Evolutionary conservation across 2,329 filamentous ascomycete genomes (phyloP).

Genomic region (Orbilia blumenaviensis): DNA sequence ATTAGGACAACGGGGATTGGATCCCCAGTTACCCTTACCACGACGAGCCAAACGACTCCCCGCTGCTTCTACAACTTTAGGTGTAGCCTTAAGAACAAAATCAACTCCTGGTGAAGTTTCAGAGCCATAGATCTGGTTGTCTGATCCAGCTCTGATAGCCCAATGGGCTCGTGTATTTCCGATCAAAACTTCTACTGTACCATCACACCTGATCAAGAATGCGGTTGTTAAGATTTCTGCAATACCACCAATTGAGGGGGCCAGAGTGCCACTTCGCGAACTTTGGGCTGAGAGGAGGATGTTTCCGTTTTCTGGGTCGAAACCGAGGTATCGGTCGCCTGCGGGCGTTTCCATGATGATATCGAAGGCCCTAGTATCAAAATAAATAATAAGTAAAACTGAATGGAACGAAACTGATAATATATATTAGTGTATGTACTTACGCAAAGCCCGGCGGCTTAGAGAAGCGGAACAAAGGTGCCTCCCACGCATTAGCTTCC

Average conservation of each 20-base stretch:
- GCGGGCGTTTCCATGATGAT: neutral
- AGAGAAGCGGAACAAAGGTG: conserved; percentile 1
- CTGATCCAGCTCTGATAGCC: neutral
- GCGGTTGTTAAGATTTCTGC: neutral
- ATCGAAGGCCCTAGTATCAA: too few species aligned
- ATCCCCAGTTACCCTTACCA: conserved; percentile 16
- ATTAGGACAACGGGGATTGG: conserved; percentile 17
- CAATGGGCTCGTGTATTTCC: neutral
- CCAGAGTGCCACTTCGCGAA: neutral
- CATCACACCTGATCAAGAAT: conserved; percentile 4
- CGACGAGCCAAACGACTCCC: neutral
- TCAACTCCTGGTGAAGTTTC: neutral
- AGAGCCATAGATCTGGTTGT: neutral
- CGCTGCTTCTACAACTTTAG: neutral
- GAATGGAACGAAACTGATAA: too few species aligned
- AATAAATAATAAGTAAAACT: too few species aligned
- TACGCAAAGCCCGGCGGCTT: neutral
- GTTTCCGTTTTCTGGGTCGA: neutral
- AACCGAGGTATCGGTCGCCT: conserved; percentile 2
- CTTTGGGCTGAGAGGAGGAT: neutral
- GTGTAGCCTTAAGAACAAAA: neutral
- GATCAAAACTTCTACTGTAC: neutral
- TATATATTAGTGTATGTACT: too few species aligned
- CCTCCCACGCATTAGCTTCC: conserved; percentile 1
- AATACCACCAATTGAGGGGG: neutral